Conservation (phyloP, 2,329 filamentous ascomycete genomes). For the Penicillium sp. region DNA sequence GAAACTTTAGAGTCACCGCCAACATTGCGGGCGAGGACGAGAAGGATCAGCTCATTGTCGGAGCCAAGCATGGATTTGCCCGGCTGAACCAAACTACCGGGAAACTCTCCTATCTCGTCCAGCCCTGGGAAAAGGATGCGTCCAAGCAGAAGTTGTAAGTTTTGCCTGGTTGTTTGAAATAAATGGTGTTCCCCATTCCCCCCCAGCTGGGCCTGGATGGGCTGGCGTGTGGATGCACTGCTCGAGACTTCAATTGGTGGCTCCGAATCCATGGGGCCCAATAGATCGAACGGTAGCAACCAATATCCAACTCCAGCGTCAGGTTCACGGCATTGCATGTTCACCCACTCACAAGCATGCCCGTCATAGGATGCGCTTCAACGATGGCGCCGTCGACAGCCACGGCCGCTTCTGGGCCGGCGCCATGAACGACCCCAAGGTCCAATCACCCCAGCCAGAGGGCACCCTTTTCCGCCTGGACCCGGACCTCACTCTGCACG, state of each 20-base stretch:
- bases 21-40: constrained; percentile 64
- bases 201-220: background rate
- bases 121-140: constrained; percentile 55
- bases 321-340: background rate
- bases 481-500: constrained; percentile 61
- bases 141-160: constrained; percentile 3
- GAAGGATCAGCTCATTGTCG: constrained; percentile 71
- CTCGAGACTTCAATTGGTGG: background rate
- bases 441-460: constrained; percentile 56
- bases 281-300: background rate
- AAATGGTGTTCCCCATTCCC: background rate
- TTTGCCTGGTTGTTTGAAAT: background rate
- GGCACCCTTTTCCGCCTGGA: constrained; percentile 76
- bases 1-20: constrained; percentile 65
- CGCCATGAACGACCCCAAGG: constrained; percentile 79
- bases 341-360: constrained; percentile 3
- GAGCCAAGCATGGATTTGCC: constrained; percentile 81
- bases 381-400: constrained; percentile 81
- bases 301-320: background rate
- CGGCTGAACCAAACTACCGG: constrained; percentile 68
- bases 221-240: background rate
- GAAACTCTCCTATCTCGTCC: constrained; percentile 59
- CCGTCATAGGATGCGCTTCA: constrained; percentile 60
- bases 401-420: constrained; percentile 84
- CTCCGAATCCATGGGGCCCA: background rate